Percentiles rank a stretch among this genome's conserved stretches.
Conservation (phyloP, 202 grass and related monocot species). For the Setaria italica region DNA sequence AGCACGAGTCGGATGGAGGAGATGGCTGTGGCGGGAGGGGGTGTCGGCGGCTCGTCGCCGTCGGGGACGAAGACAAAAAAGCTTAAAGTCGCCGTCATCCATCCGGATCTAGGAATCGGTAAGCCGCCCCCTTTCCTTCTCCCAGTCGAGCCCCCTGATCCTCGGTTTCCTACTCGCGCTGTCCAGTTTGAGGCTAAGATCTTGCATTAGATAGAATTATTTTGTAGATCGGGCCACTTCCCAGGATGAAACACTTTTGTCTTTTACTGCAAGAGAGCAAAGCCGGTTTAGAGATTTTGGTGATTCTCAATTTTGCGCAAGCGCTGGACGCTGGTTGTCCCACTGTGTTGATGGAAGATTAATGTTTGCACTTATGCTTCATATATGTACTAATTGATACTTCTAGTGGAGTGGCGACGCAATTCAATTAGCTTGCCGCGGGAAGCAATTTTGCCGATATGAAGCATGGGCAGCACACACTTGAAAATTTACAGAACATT, state of each 20-base stretch:
- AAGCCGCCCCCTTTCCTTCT: background rate
- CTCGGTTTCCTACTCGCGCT: background rate
- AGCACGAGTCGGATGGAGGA: background rate
- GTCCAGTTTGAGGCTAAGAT: slow-evolving; percentile 5
- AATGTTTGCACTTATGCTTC: background rate
- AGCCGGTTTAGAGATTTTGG: background rate
- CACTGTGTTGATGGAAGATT: background rate
- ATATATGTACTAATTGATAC: background rate
- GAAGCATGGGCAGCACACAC: background rate
- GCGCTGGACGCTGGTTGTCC: background rate
- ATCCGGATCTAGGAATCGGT: slow-evolving; percentile 94
- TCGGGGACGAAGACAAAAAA: slow-evolving; percentile 45
- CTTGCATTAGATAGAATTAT: background rate
- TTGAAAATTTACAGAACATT: background rate
- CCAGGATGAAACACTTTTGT: background rate
- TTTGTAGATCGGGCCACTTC: slow-evolving; percentile 2
- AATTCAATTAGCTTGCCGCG: background rate
- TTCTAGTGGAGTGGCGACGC: background rate
- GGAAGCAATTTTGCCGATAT: background rate
- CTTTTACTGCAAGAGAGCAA: too few relatives aligned
- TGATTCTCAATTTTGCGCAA: slow-evolving; percentile 13
- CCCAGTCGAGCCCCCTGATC: background rate
- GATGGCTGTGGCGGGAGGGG: slow-evolving; percentile 46
- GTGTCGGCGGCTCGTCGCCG: slow-evolving; percentile 37
- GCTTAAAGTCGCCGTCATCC: slow-evolving; percentile 78